phyloP scores from a whole-genome alignment of 2,329 filamentous ascomycete species.

The Aspergillus terreus region DNA sequence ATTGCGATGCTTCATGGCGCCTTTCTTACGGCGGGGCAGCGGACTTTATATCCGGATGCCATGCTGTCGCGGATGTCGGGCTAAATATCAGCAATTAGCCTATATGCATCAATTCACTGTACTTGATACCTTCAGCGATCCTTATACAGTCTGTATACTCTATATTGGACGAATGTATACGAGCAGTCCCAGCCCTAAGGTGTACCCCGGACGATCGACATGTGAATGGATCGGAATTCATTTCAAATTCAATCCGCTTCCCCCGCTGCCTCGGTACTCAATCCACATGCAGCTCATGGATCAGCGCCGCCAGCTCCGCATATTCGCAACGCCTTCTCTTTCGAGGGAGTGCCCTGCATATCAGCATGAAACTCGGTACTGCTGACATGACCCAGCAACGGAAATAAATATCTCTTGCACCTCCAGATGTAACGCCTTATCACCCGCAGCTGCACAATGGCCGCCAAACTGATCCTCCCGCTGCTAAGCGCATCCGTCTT shows the following conservation, averaged over 20 bases:
- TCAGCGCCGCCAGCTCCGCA: background rate
- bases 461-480: slow-evolving; percentile 25
- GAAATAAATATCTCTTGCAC: background rate
- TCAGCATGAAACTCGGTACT: background rate
- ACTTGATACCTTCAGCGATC: too few species aligned
- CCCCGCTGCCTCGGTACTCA: background rate
- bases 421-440: background rate
- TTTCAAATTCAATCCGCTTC: background rate
- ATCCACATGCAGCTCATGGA: background rate
- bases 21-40: background rate
- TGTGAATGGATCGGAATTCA: background rate
- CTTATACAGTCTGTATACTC: too few species aligned
- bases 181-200: background rate
- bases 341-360: background rate
- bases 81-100: background rate
- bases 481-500: slow-evolving; percentile 28
- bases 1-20: background rate
- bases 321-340: slow-evolving; percentile 2
- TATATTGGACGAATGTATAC: background rate
- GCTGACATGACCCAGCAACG: background rate
- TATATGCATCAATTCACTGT: background rate
- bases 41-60: background rate
- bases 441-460: slow-evolving; percentile 7
- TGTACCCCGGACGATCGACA: background rate
- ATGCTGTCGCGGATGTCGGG: background rate